A percentile compares a stretch with the other conserved stretches of the same genome.
These are phyloP conservation scores for Teratosphaeria destructans DNA, from an alignment of 2,329 filamentous ascomycete genomes.

Conservation along the genomic window DNA sequence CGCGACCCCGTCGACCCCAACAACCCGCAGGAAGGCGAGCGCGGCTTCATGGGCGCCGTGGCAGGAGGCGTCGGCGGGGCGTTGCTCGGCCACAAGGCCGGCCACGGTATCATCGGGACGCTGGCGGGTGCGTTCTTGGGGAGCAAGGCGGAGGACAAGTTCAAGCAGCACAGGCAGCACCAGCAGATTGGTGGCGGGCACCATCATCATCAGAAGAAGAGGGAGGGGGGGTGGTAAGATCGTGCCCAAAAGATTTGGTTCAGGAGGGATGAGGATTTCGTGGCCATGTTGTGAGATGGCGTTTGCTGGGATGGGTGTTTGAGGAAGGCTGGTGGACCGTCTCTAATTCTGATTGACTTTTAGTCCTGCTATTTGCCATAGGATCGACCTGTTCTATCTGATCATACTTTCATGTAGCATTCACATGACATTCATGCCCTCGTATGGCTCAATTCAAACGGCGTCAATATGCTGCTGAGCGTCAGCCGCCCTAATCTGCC, in stretches of 20 bases:
- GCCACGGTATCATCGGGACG: slow-evolving; percentile 45
- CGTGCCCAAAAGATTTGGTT: background rate
- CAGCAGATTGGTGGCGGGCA: slow-evolving; percentile 1
- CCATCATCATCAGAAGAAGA: slow-evolving; percentile 6
- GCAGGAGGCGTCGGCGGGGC: slow-evolving; percentile 48
- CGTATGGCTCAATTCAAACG: background rate
- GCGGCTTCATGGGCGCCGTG: slow-evolving; percentile 47
- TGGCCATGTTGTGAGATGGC: background rate
- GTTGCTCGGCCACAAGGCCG: slow-evolving; percentile 45
- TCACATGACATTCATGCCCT: background rate
- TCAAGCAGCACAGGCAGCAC: slow-evolving; percentile 34
- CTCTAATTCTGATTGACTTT: background rate
- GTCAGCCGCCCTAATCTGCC: background rate
- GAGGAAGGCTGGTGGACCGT: background rate
- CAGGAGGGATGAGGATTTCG: background rate
- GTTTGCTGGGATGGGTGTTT: background rate
- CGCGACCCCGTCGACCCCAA: slow-evolving; percentile 28
- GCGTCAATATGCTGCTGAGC: background rate
- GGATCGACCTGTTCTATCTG: background rate
- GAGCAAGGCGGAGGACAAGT: slow-evolving; percentile 44
- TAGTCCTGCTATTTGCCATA: background rate
- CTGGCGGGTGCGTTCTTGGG: slow-evolving; percentile 48
- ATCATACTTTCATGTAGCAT: background rate
- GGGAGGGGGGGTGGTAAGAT: slow-evolving; percentile 4
- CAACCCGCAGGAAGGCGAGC: slow-evolving; percentile 42